A percentile compares a stretch with the other conserved stretches of the same genome.
Evolutionary conservation across 1,139 yeast genomes (phyloP).

Genomic region (Yamadazyma diddensiae): DNA sequence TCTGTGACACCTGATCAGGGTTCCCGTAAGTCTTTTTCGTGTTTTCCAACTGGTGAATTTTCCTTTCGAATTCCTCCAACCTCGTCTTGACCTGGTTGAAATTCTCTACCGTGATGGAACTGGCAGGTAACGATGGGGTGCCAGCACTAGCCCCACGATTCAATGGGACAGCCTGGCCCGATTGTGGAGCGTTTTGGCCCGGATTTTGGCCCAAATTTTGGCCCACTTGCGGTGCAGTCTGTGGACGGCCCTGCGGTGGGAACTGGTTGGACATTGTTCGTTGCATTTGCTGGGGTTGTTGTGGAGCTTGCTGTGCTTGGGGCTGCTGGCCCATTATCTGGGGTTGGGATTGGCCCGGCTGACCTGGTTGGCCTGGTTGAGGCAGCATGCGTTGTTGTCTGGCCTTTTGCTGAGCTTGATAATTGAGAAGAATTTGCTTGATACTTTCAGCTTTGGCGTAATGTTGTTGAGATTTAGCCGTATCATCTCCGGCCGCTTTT

Average conservation of each 20-base stretch:
- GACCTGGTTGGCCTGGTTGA: constrained; percentile 1
- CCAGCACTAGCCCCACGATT: constrained; percentile 5
- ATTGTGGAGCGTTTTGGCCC: too few relatives aligned
- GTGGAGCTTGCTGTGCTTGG: constrained; percentile 5
- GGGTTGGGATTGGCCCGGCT: constrained; percentile 8
- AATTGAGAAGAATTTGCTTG: constrained; percentile 43
- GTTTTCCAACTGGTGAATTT: constrained; percentile 27
- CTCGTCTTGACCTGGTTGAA: constrained; percentile 40
- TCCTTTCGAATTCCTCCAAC: constrained; percentile 43
- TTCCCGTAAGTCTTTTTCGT: constrained; percentile 24
- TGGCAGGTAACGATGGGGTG: constrained; percentile 24
- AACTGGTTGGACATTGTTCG: not conserved
- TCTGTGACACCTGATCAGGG: constrained; percentile 29
- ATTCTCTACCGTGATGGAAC: constrained; percentile 37
- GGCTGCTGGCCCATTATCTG: too few relatives aligned
- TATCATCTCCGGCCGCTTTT: constrained; percentile 47
- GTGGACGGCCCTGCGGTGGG: not conserved
- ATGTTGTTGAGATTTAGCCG: constrained; percentile 70
- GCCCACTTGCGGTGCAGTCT: constrained; percentile 4
- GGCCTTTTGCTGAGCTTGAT: constrained; percentile 40
- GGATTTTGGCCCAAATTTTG: too few relatives aligned
- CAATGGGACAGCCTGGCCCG: not conserved
- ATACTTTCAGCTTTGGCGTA: constrained; percentile 66
- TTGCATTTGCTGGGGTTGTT: not conserved
- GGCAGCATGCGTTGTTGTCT: constrained; percentile 8